A percentile compares a stretch with the other conserved stretches of the same genome.
Evolutionary conservation across 495 filamentous ascomycete species (phyloP).

Genomic region (Podospora pseudoanserina): DNA sequence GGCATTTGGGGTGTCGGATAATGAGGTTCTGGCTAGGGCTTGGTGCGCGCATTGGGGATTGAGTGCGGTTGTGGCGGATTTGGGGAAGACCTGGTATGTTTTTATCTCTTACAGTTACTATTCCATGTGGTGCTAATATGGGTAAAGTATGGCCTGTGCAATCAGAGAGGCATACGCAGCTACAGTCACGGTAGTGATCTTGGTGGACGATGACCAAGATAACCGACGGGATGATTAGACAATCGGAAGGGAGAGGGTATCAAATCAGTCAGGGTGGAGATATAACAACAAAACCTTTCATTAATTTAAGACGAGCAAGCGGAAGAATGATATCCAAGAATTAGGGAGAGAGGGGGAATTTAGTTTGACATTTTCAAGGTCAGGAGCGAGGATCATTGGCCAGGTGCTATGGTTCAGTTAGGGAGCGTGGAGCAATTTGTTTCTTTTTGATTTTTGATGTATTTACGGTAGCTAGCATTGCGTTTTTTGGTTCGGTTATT

Average conservation of each 20-base stretch:
- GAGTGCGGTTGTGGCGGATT: conserved; percentile 61
- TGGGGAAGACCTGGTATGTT: conserved; percentile 61
- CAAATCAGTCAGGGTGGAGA: background rate
- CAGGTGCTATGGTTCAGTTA: background rate
- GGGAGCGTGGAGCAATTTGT: background rate
- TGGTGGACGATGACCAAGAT: conserved; percentile 42
- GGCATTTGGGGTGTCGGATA: conserved; percentile 65
- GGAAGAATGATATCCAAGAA: background rate
- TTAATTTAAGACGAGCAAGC: background rate
- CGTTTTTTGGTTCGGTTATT: background rate
- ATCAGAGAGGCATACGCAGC: conserved; percentile 69
- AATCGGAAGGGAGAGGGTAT: background rate
- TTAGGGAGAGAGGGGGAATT: background rate
- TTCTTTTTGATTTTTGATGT: background rate
- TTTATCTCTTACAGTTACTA: conserved; percentile 9
- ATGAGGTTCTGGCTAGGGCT: conserved; percentile 68
- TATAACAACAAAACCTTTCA: background rate
- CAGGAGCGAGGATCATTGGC: background rate
- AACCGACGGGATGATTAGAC: conserved; percentile 20
- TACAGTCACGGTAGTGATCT: conserved; percentile 64
- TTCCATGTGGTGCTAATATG: too few species aligned
- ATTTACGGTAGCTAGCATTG: background rate
- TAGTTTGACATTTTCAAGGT: background rate
- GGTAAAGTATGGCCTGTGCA: conserved; percentile 58
- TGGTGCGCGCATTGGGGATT: conserved; percentile 71